Conservation (phyloP, 306 rosid genomes). For the Sophora flavescens region DNA sequence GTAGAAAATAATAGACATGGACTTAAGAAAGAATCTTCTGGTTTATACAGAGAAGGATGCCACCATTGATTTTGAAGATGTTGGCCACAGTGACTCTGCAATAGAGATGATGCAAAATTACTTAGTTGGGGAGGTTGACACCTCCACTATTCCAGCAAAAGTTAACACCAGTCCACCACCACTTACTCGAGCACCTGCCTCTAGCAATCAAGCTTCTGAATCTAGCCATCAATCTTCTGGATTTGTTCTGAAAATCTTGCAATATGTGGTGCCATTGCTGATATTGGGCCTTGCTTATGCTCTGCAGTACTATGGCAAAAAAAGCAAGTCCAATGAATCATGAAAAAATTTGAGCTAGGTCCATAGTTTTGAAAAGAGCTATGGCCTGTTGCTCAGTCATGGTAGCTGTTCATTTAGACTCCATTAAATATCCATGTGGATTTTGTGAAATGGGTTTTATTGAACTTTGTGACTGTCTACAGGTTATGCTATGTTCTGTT, state of each 20-base stretch:
- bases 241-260: constrained; percentile 55
- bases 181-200: constrained; percentile 37
- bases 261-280: constrained; percentile 70
- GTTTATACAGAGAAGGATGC: constrained; percentile 80
- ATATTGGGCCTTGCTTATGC: constrained; percentile 66
- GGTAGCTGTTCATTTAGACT: constrained; percentile 22
- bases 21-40: constrained; percentile 35
- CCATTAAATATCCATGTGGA: constrained; percentile 10
- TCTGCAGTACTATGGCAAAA: constrained; percentile 65
- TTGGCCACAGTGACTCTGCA: constrained; percentile 82
- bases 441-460: constrained; percentile 25
- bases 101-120: constrained; percentile 64
- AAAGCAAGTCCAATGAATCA: constrained; percentile 41
- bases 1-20: constrained; percentile 4
- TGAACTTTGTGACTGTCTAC: not conserved
- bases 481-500: not conserved
- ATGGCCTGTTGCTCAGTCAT: constrained; percentile 20
- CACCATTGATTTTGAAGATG: constrained; percentile 83
- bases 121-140: constrained; percentile 71
- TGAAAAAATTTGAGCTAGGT: constrained; percentile 37
- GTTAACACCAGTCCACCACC: constrained; percentile 33
- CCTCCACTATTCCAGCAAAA: constrained; percentile 58
- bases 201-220: constrained; percentile 27
- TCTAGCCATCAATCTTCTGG: constrained; percentile 54
- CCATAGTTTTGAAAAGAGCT: not conserved